These are phyloP conservation scores for Aspergillus leporis DNA, from an alignment of 495 filamentous ascomycete genomes.

Conservation along the genomic window DNA sequence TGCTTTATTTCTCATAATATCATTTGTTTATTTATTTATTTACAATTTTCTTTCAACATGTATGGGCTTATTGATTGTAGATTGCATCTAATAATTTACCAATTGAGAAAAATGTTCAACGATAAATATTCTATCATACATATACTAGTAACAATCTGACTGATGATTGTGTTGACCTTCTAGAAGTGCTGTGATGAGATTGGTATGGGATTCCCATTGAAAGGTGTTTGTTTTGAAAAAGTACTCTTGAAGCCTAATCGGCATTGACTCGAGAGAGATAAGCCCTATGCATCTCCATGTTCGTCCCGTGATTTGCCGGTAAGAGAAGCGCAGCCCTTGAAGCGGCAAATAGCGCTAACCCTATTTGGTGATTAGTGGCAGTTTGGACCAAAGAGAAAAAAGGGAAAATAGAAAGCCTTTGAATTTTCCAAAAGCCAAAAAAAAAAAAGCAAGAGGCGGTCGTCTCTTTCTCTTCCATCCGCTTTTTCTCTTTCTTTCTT, in stretches of 20 bases:
- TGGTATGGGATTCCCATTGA: background rate
- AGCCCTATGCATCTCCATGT: background rate
- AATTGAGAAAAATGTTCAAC: too few relatives aligned
- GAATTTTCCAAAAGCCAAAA: slow-evolving; percentile 34
- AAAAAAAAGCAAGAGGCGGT: slow-evolving; percentile 11
- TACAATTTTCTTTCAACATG: background rate
- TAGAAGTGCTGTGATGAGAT: background rate
- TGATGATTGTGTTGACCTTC: too few relatives aligned
- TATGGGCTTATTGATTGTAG: too few relatives aligned
- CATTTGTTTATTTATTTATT: background rate
- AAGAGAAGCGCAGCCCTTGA: slow-evolving; percentile 5
- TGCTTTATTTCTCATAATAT: background rate
- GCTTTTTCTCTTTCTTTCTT: slow-evolving; percentile 45
- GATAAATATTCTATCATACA: too few relatives aligned
- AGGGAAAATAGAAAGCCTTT: slow-evolving; percentile 22
- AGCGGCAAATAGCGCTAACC: slow-evolving; percentile 17
- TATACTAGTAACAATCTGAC: too few relatives aligned
- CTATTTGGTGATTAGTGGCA: slow-evolving; percentile 25
- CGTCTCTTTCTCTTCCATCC: slow-evolving; percentile 21
- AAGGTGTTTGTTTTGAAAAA: background rate
- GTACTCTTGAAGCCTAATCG: background rate
- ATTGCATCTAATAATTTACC: too few relatives aligned
- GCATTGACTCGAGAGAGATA: background rate
- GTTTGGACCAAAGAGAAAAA: slow-evolving; percentile 8
- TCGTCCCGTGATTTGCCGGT: slow-evolving; percentile 4